phyloP scores from a whole-genome alignment of 2,329 filamentous ascomycete genomes.

The Chalaropsis thielavioides region DNA sequence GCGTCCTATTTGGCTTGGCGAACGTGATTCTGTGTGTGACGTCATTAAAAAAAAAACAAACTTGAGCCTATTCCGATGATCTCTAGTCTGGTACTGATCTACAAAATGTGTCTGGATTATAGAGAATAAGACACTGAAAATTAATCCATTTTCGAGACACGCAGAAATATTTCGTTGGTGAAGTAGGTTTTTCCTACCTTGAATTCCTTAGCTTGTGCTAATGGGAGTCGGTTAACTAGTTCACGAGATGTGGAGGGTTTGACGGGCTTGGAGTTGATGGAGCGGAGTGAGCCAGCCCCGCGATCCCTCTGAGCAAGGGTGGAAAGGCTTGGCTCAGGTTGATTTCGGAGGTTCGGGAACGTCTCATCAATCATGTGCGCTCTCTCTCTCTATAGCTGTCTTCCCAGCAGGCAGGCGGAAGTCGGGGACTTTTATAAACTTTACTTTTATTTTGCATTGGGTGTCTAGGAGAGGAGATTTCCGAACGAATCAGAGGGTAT shows the following conservation, averaged over 20 bases:
- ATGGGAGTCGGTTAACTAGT: neutral
- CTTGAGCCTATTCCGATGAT: neutral
- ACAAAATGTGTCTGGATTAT: neutral
- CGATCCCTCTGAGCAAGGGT: too few relatives aligned
- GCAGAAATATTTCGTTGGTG: neutral
- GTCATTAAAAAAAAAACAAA: neutral
- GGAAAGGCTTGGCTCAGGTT: too few relatives aligned
- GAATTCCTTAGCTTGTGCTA: neutral
- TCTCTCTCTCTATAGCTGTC: neutral
- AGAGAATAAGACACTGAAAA: too few relatives aligned
- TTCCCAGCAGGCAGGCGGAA: neutral
- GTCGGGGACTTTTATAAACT: neutral
- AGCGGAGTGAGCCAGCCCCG: too few relatives aligned
- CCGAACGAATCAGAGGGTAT: neutral
- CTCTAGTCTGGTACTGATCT: neutral
- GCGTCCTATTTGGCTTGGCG: neutral
- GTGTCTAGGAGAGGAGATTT: neutral
- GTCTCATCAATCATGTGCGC: neutral
- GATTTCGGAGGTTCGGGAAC: too few relatives aligned
- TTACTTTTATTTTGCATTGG: neutral
- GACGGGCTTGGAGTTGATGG: too few relatives aligned
- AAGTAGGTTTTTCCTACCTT: neutral
- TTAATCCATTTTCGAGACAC: too few relatives aligned
- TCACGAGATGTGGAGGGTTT: too few relatives aligned
- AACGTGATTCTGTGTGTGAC: neutral